Percentiles rank a stretch among this genome's conserved stretches.
phyloP scores from a whole-genome alignment of 108 stramenopile genomes.

The Cyclostephanos invisitatus region DNA sequence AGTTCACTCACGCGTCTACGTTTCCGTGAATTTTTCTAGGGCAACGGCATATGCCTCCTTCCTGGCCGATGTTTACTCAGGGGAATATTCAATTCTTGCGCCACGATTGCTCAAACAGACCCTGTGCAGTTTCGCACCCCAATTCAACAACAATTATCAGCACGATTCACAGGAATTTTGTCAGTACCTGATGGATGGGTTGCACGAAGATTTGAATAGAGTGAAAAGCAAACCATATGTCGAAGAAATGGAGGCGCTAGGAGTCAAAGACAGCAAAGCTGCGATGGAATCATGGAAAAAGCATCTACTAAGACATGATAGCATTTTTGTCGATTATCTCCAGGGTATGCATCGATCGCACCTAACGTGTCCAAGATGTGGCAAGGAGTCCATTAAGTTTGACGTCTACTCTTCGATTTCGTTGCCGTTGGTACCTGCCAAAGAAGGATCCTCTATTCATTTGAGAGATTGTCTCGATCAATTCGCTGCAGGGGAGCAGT shows the following conservation, averaged over 20 bases:
- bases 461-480: constrained; percentile 79
- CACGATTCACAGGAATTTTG: constrained; percentile 93
- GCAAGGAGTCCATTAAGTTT: constrained; percentile 85
- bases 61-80: constrained; percentile 80
- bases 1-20: too few relatives aligned
- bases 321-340: constrained; percentile 81
- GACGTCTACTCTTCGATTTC: constrained; percentile 87
- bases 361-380: constrained; percentile 85
- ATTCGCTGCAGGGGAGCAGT: constrained; percentile 79
- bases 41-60: constrained; percentile 84
- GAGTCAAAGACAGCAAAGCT: constrained; percentile 81
- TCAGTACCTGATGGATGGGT: constrained; percentile 86
- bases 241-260: constrained; percentile 87
- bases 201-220: constrained; percentile 79
- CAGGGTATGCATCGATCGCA: constrained; percentile 91
- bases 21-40: too few relatives aligned
- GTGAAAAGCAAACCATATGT: constrained; percentile 86
- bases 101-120: constrained; percentile 84
- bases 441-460: constrained; percentile 52
- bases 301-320: constrained; percentile 84
- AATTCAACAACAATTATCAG: constrained; percentile 90
- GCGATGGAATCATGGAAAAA: constrained; percentile 86
- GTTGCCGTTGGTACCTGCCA: constrained; percentile 66
- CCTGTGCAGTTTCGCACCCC: constrained; percentile 78
- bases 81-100: constrained; percentile 72